Base-by-base conservation (phyloP, 2,329 filamentous ascomycete genomes). In the Rachicladosporium sp. region DNA sequence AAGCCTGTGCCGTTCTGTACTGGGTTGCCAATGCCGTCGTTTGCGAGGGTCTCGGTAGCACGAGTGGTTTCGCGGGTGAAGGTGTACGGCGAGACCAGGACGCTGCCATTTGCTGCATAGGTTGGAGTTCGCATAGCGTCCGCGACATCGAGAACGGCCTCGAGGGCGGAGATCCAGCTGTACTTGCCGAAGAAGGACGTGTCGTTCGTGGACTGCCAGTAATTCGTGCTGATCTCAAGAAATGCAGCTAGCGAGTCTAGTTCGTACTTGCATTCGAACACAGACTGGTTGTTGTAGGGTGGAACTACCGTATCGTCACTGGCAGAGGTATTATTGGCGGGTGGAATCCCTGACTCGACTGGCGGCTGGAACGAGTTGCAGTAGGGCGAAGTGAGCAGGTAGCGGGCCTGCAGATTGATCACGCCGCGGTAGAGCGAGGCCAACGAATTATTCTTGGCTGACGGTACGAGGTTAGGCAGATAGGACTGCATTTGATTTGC, bases 401-500 rank as follows among this genome's bases (percentile, higher is more conserved):
- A 84, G 33, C 80, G 68, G 13, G 78, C 68, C 54, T 85, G 80
- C 4, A 81, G 66, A 54, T 85, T 84, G 56, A 86, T 80, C 2
- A 80, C 71, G 1, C 80, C 80, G 10, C 80, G 71, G 60, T 78
- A 83, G 0, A 85, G 63, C 13, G 73, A 75, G 29, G 79, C 78
- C 12, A 85, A 66, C 1, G 77, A 79, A 51, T 77, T 65, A 4
- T 64, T 59, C 3, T 68, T 66, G 4, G 61, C 61, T 30, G 71
- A 73, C 3, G 71, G 65, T 40, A 67, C 68, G 11, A 84, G 61
- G 8, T 83, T 60, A 1, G 74, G 69, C 34, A 78, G 67, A 50
- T 84, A 80, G 23, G 77, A 79, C 50, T 83, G 79, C 59, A 85
- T 70, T 56, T 85, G 80, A 51, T 82, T 82, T 10, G 78, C 74